Evolutionary conservation across 805 yeast species (phyloP).

Genomic region (Hanseniaspora lachancei): DNA sequence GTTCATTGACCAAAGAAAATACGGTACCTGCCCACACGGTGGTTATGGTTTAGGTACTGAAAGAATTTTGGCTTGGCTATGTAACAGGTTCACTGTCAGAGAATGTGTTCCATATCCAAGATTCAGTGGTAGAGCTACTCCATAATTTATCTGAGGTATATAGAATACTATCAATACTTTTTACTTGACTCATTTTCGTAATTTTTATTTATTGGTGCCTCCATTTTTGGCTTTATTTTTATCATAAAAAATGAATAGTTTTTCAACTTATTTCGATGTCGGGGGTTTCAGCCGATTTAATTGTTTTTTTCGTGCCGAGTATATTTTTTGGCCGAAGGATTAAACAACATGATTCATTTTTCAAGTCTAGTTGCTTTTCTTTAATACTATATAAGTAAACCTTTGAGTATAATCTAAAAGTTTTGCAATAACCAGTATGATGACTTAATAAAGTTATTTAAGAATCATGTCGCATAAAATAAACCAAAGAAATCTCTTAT

Average conservation of each 20-base stretch:
- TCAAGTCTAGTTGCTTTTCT: too few relatives aligned
- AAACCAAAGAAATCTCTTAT: background rate
- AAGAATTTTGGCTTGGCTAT: constrained; percentile 95
- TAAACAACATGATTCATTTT: too few relatives aligned
- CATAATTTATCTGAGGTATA: constrained; percentile 33
- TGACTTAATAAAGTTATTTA: too few relatives aligned
- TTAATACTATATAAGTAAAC: too few relatives aligned
- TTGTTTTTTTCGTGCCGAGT: too few relatives aligned
- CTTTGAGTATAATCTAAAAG: too few relatives aligned
- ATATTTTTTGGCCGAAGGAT: too few relatives aligned
- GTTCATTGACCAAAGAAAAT: constrained; percentile 90
- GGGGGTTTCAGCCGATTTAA: background rate
- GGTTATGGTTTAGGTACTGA: constrained; percentile 98
- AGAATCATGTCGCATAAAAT: too few relatives aligned
- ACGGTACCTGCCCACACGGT: constrained; percentile 97
- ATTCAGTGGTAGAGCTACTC: constrained; percentile 94
- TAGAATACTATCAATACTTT: background rate
- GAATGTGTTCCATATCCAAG: constrained; percentile 97
- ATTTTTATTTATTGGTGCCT: too few relatives aligned
- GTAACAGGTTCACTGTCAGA: constrained; percentile 94
- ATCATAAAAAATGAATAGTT: too few relatives aligned
- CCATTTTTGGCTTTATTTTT: background rate
- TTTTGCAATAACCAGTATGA: too few relatives aligned
- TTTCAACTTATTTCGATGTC: background rate
- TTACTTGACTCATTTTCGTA: too few relatives aligned